These are phyloP conservation scores for Rhizopus stolonifer DNA, from an alignment of 371 early-diverging fungal genomes.

Conservation along the genomic window DNA sequence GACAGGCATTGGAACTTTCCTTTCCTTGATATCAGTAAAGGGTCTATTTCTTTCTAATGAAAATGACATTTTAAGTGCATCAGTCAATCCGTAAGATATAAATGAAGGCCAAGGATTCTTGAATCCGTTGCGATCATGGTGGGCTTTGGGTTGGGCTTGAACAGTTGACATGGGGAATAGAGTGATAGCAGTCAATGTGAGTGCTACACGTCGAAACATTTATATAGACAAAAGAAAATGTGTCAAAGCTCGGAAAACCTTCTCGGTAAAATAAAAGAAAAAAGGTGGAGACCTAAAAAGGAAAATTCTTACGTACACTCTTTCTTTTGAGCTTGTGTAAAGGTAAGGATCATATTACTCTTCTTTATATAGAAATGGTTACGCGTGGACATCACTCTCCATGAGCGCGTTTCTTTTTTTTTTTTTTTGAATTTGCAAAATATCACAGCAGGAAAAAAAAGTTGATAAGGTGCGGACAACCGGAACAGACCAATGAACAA, in stretches of 20 bases:
- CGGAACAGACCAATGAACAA: too few relatives aligned
- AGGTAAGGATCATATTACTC: too few relatives aligned
- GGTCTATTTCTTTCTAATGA: not conserved
- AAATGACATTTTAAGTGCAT: not conserved
- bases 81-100: not conserved
- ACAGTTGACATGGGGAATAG: constrained; percentile 1
- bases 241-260: too few relatives aligned
- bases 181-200: not conserved
- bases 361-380: too few relatives aligned
- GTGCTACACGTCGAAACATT: constrained; percentile 11
- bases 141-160: constrained; percentile 14
- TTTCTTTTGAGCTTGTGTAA: too few relatives aligned
- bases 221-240: not conserved
- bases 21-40: not conserved
- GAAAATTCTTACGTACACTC: too few relatives aligned
- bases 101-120: constrained; percentile 30
- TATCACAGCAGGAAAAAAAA: too few relatives aligned
- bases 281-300: not conserved
- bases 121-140: constrained; percentile 17
- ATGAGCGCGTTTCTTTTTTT: too few relatives aligned
- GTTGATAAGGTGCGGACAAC: too few relatives aligned
- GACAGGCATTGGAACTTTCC: constrained; percentile 17
- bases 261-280: constrained; percentile 2
- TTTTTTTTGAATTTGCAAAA: too few relatives aligned
- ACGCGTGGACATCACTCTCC: too few relatives aligned